Evolutionary conservation across 805 yeast species (phyloP).

Genomic region (Hanseniaspora meyeri): DNA sequence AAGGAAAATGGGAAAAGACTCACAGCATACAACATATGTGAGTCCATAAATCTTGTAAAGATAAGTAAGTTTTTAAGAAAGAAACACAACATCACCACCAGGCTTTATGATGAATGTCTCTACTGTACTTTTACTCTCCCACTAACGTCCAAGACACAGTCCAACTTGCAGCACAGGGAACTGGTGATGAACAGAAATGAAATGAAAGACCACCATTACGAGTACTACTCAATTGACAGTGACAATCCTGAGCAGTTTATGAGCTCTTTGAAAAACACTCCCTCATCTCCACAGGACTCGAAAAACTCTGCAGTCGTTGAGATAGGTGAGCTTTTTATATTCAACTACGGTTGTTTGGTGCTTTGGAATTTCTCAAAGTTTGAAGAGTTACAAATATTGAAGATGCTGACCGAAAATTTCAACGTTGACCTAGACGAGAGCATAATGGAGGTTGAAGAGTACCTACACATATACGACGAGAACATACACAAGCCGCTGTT

Average conservation of each 20-base stretch:
- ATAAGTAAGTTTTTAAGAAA: conserved; percentile 52
- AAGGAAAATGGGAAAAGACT: conserved; percentile 35
- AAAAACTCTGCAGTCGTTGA: conserved; percentile 19
- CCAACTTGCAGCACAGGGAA: conserved; percentile 30
- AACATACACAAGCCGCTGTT: conserved; percentile 58
- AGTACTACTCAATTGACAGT: conserved; percentile 48
- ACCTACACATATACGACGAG: conserved; percentile 39
- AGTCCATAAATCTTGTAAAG: conserved; percentile 54
- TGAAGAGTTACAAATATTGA: conserved; percentile 86
- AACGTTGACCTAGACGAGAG: conserved; percentile 49
- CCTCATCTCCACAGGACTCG: conserved; percentile 11
- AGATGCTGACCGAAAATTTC: conserved; percentile 24
- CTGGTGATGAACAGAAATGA: conserved; percentile 61
- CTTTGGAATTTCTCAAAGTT: conserved; percentile 92
- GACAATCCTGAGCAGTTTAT: conserved; percentile 7
- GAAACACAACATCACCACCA: conserved; percentile 72
- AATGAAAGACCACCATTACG: conserved; percentile 82
- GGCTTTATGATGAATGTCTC: conserved; percentile 84
- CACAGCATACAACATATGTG: conserved; percentile 85
- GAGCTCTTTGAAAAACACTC: background rate
- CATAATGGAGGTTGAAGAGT: conserved; percentile 82
- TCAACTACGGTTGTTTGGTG: conserved; percentile 90
- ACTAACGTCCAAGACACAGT: conserved; percentile 74
- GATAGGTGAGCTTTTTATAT: conserved; percentile 79
- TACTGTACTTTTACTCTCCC: conserved; percentile 62